A percentile compares a stretch with the other conserved stretches of the same genome.
Conservation (phyloP, 352 stramenopile species). For the Globisporangium irregulare region DNA sequence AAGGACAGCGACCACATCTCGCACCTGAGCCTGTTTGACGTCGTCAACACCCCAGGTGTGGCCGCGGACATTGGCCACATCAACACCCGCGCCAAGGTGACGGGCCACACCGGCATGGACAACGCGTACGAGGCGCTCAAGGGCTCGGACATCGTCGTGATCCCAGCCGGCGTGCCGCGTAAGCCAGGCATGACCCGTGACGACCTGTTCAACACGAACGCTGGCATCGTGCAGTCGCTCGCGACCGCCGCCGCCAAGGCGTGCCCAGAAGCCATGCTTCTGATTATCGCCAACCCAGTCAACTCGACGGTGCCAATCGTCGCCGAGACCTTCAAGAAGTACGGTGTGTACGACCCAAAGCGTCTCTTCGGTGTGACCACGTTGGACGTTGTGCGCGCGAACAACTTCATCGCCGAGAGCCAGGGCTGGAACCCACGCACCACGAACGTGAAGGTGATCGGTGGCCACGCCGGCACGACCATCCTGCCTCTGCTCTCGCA, state of each 20-base stretch:
- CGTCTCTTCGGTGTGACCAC: constrained; percentile 99
- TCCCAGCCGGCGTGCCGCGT: constrained; percentile 98
- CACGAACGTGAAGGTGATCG: constrained; percentile 95
- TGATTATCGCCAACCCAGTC: constrained; percentile 99
- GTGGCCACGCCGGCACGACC: constrained; percentile 98
- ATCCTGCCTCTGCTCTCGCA: constrained; percentile 99
- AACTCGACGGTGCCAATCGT: constrained; percentile 99
- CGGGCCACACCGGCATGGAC: constrained; percentile 73
- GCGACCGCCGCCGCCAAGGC: constrained; percentile 92
- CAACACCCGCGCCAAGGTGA: constrained; percentile 83
- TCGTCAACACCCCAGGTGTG: constrained; percentile 97
- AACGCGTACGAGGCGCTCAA: constrained; percentile 63
- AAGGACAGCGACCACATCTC: constrained; percentile 96
- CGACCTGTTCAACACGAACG: constrained; percentile 96
- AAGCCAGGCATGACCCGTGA: constrained; percentile 98
- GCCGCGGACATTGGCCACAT: constrained; percentile 96
- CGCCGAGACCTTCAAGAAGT: constrained; percentile 97
- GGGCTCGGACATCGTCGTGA: constrained; percentile 97
- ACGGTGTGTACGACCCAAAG: constrained; percentile 95
- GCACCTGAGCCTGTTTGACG: constrained; percentile 97
- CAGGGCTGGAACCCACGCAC: constrained; percentile 74
- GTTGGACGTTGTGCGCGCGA: constrained; percentile 97
- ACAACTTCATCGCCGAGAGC: constrained; percentile 91
- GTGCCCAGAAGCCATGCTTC: constrained; percentile 95
- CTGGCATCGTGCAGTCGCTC: constrained; percentile 95